A percentile compares a stretch with the other conserved stretches of the same genome.
Evolutionary conservation across 441 rosid genomes (phyloP).

Genomic region (Eruca vesicaria): DNA sequence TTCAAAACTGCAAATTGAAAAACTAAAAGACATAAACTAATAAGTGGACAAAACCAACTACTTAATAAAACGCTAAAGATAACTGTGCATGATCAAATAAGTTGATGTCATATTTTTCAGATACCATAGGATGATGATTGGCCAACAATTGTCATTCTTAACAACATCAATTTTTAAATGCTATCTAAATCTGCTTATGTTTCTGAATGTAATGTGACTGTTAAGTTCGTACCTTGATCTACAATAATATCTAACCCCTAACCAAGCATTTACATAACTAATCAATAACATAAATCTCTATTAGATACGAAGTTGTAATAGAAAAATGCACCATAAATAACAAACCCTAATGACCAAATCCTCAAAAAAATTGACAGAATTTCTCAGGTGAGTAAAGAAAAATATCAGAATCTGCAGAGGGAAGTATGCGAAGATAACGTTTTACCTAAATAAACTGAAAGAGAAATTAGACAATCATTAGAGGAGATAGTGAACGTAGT

Average conservation of each 20-base stretch:
- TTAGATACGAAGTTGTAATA: not conserved
- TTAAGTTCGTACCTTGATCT: not conserved
- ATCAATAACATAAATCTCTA: not conserved
- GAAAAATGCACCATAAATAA: no score
- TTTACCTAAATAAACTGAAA: constrained; percentile 21
- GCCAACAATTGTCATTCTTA: not conserved
- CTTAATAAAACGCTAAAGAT: not conserved
- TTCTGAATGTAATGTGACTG: not conserved
- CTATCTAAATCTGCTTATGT: not conserved
- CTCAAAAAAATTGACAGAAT: not conserved
- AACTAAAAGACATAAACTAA: not conserved
- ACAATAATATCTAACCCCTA: not conserved
- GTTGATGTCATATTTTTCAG: not conserved
- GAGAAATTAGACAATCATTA: not conserved
- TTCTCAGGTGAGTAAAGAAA: no score
- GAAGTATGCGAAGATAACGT: not conserved
- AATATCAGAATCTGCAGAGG: no score
- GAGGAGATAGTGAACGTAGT: not conserved
- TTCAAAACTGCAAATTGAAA: not conserved
- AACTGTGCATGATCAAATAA: not conserved
- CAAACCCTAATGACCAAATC: not conserved
- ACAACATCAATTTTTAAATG: not conserved
- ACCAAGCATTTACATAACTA: no score
- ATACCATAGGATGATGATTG: not conserved
- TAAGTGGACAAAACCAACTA: not conserved